Evolutionary conservation across 1,284 basidiomycete species (phyloP), one percentile per base, ranked within the genome.

Genomic region (Ceratobasidium sp.): DNA sequence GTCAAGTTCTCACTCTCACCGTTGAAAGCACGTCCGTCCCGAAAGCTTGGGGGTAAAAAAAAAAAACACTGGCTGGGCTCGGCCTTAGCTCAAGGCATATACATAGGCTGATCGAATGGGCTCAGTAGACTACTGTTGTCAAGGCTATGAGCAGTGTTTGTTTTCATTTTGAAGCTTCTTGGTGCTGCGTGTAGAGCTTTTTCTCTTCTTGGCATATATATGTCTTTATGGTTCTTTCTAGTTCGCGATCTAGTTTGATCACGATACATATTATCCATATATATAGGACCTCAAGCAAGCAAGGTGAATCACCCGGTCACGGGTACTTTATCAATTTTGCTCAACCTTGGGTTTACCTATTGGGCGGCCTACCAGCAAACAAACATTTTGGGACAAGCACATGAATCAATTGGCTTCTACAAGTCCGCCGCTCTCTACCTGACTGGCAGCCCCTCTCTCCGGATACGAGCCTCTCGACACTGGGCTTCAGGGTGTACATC

Each of bases 401-500:
- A 46, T 12, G 26, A 49, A 10, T 12, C 53, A 60, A 20, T 39
- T 20, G 18, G 20, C 18, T 18, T 2, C 3, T 60, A 42, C 12
- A 7, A 40, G 28, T 6, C 10, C 3, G 53, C 69, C 3, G 69
- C 69, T 26, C 9, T 42, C 3, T 58, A 28, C 15, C 20, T 23
- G n/a, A 40, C 13, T 6, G 69, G 69, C 9, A 26, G n/a, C 3
- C 69, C 69, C 58, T 18, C 33, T 20, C 15, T 44, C 4, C n/a
- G 55, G 26, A 40, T 71, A n/a, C 4, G 44, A n/a, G 53, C 69
- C 10, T 12, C 69, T 2, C 51, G n/a, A 13, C 12, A 20, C 10
- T 71, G 69, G 69, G 40, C 69, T n/a, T n/a, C n/a, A n/a, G n/a
- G n/a, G n/a, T 33, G 33, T 33, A 33, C 33, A 33, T 33, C 33